Conservation (phyloP, 129 eudicot genomes). For the Flaveria sonorensis region DNA sequence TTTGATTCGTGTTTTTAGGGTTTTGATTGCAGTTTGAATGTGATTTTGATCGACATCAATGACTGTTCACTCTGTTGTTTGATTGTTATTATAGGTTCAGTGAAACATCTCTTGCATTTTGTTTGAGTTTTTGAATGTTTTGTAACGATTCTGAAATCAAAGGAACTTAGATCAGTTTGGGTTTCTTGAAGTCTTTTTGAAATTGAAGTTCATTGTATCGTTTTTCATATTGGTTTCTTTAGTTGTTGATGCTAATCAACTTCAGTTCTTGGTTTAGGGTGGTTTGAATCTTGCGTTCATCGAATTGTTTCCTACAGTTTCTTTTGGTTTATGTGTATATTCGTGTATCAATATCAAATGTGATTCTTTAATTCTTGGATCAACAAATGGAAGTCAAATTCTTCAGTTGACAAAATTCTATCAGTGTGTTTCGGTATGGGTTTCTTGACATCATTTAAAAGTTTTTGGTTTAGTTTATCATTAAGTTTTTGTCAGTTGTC, state of each 20-base stretch:
- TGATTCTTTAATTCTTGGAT: constrained; percentile 24
- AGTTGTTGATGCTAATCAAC: background rate
- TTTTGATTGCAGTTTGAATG: constrained; percentile 1
- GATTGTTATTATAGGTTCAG: too few species aligned
- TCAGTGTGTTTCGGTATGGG: background rate
- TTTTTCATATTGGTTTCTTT: too few species aligned
- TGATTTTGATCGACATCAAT: background rate
- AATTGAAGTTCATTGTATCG: background rate
- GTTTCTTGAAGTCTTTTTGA: constrained; percentile 16
- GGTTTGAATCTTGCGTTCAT: constrained; percentile 1
- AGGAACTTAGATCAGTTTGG: background rate
- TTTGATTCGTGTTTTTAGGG: constrained; percentile 16
- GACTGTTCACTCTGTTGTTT: too few species aligned
- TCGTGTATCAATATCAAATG: background rate
- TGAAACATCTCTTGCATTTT: background rate
- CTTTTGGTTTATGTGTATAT: background rate
- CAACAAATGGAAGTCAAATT: constrained; percentile 20
- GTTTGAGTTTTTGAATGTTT: background rate
- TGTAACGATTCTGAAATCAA: constrained; percentile 1
- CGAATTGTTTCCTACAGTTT: background rate
- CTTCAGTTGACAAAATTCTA: background rate
- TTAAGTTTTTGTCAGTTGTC: too few species aligned
- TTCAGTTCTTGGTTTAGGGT: constrained; percentile 21
- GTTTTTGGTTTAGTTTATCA: background rate
- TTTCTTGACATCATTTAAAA: background rate